Base-by-base conservation (phyloP, 2,329 filamentous ascomycete genomes). In the Talaromyces islandicus region DNA sequence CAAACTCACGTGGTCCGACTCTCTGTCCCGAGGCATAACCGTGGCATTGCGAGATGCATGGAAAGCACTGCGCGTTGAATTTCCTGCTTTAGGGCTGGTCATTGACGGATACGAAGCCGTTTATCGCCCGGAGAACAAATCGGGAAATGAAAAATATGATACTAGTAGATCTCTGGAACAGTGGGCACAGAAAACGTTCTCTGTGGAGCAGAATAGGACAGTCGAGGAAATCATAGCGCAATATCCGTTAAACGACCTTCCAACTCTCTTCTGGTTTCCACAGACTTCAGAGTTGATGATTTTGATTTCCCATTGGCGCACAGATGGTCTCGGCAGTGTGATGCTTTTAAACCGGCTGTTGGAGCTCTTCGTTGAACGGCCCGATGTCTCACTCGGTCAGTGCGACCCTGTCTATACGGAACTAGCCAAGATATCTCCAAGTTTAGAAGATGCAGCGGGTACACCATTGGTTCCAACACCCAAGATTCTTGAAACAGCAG, bases 261-360 rank as follows among this genome's bases (percentile, higher is more conserved):
- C 63, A 10, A 56, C 24, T 57, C 50, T 64, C 14, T 25, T 57
- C 43, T 63, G 56, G 38, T 46, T 63, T 9, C 54, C 63, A 17
- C 17, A 54, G 10, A 59, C 61, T 7, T 64, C 63, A 7, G 58
- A 61, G 46, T 24, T 64, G 35, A 29, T 64, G n/a, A 43, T 64
- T 12, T 24, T 61, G 7, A 32, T 52, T 27, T 64, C 61, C 12
- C 63, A 64, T 56, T 64, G 63, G 63, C 63, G 63, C 29, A 25
- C 60, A 24, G 63, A 64, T 32, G 63, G 54, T 10, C 11, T 64
- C 6, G 63, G 63, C 11, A 63, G 41, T 29, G 54, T 54, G n/a
- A 58, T 60, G 61, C 32, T 63, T 19, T 54, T 64, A 17, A 56
- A 63, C 7, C 48, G 56, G 14, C 41, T 62, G 3, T 55, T 63